These are phyloP conservation scores for Coemansia sp. DNA, from an alignment of 192 early-diverging fungal species.

Conservation along the genomic window DNA sequence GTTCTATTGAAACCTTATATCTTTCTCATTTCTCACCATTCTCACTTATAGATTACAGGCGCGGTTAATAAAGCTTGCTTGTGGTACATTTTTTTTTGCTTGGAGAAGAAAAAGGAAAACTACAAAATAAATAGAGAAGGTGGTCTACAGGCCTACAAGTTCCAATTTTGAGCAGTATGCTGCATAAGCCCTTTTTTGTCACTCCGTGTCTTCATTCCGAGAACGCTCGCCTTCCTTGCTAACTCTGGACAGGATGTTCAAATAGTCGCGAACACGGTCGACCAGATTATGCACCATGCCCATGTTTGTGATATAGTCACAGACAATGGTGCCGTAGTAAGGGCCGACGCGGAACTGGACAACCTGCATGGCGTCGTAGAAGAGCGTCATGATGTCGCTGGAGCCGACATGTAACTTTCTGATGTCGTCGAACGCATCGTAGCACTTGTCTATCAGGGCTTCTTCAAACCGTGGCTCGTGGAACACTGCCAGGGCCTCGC, in stretches of 20 bases:
- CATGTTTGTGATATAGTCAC: conserved; percentile 40
- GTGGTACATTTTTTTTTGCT: not conserved
- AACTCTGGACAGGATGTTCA: conserved; percentile 31
- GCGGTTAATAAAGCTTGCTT: not conserved
- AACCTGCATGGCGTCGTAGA: conserved; percentile 46
- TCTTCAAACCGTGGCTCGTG: conserved; percentile 52
- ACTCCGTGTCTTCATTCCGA: not conserved
- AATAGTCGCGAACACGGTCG: conserved; percentile 36
- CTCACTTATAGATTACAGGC: conserved; percentile 1
- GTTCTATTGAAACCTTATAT: not conserved
- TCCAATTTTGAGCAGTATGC: not conserved
- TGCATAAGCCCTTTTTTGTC: not conserved
- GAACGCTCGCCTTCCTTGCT: conserved; percentile 13
- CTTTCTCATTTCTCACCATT: not conserved
- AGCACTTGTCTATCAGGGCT: conserved; percentile 47
- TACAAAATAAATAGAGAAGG: not conserved
- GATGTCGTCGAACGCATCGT: conserved; percentile 52
- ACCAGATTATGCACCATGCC: conserved; percentile 49
- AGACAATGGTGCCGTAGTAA: conserved; percentile 52
- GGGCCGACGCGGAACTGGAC: conserved; percentile 52
- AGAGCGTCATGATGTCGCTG: conserved; percentile 36
- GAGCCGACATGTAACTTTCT: conserved; percentile 44
- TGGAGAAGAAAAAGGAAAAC: not conserved
- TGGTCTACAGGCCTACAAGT: not conserved
- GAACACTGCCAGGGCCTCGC: conserved; percentile 45